Conservation (phyloP, 2,329 filamentous ascomycete species). For the Phialophora verrucosa region DNA sequence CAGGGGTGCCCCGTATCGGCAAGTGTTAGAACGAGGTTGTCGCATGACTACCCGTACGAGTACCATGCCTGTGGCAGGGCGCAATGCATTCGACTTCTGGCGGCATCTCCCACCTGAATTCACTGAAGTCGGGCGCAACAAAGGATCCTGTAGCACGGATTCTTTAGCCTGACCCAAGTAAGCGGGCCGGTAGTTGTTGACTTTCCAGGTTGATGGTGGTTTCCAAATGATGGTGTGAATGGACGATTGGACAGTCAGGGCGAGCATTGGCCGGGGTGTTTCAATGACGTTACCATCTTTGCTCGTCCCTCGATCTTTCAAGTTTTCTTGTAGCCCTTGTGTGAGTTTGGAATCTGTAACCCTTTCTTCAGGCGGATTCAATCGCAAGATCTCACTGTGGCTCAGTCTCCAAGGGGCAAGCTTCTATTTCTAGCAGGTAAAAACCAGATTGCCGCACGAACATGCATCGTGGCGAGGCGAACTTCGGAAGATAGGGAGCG, state of each 20-base stretch:
- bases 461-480: conserved; percentile 20
- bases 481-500: conserved; percentile 24
- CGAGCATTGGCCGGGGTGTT: conserved; percentile 1
- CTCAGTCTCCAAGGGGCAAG: conserved; percentile 7
- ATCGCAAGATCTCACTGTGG: conserved; percentile 20
- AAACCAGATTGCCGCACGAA: conserved; percentile 17
- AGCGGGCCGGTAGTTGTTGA: conserved; percentile 5
- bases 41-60: not conserved
- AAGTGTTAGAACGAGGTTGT: not conserved
- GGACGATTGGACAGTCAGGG: conserved; percentile 9
- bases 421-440: conserved; percentile 10
- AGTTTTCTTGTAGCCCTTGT: conserved; percentile 2
- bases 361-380: conserved; percentile 5
- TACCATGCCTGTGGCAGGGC: not conserved
- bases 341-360: conserved; percentile 4
- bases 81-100: not conserved
- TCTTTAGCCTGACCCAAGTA: conserved; percentile 1
- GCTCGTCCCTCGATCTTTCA: not conserved
- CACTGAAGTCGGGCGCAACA: conserved; percentile 16
- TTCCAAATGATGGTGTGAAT: conserved; percentile 10
- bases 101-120: not conserved
- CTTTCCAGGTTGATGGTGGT: conserved; percentile 18
- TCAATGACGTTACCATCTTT: conserved; percentile 16
- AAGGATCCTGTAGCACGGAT: not conserved
- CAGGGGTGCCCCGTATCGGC: not conserved